A percentile compares a stretch with the other conserved stretches of the same genome.
Evolutionary conservation across 2,329 filamentous ascomycete species (phyloP).

Genomic region (Zopfia rhizophila): DNA sequence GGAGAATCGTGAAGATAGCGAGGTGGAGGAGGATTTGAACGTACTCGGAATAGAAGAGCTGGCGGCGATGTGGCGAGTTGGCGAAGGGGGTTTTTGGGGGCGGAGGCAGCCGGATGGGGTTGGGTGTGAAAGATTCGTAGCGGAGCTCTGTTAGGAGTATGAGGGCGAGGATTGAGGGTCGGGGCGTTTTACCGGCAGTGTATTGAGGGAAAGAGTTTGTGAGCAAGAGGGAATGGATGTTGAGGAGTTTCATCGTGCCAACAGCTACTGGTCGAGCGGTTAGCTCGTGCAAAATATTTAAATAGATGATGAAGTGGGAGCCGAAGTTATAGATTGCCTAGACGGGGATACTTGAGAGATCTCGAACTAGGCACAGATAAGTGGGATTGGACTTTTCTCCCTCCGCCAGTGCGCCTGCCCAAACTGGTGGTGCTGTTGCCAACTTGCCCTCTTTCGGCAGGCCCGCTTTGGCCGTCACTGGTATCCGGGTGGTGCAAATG

Average conservation of each 20-base stretch:
- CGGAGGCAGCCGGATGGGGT: slow-evolving; percentile 46
- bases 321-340: neutral
- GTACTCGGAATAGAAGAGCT: slow-evolving; percentile 50
- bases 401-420: neutral
- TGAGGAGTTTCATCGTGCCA: slow-evolving; percentile 54
- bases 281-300: neutral
- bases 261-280: slow-evolving; percentile 41
- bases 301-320: neutral
- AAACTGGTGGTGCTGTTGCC: neutral
- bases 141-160: slow-evolving; percentile 54
- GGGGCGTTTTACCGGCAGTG: slow-evolving; percentile 27
- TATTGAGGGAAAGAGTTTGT: slow-evolving; percentile 47
- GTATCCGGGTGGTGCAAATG: no score
- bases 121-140: slow-evolving; percentile 57
- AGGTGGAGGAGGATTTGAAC: slow-evolving; percentile 49
- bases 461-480: no score
- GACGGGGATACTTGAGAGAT: slow-evolving; percentile 1
- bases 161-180: slow-evolving; percentile 27
- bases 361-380: neutral
- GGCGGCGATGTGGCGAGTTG: slow-evolving; percentile 44
- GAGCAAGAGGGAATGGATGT: slow-evolving; percentile 53
- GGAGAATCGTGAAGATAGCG: slow-evolving; percentile 45
- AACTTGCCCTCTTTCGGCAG: no score
- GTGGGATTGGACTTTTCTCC: neutral
- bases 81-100: slow-evolving; percentile 48